A percentile compares a stretch with the other conserved stretches of the same genome.
Evolutionary conservation across 2,329 filamentous ascomycete genomes (phyloP).

Genomic region (Arthrobotrys megalospora): DNA sequence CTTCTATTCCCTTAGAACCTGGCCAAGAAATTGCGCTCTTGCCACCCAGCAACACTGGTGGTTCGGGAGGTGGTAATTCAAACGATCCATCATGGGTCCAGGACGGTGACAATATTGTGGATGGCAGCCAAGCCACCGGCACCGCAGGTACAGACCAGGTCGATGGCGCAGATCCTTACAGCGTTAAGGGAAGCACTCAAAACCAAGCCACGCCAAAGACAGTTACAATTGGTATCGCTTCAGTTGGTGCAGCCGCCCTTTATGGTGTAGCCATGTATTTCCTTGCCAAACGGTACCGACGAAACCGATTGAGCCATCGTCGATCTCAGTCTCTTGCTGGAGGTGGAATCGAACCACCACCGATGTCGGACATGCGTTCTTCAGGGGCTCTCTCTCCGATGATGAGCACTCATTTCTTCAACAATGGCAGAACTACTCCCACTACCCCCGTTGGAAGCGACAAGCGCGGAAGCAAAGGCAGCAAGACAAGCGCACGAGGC

Average conservation of each 20-base stretch:
- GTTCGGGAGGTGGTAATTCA: slow-evolving; percentile 66
- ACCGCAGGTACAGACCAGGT: slow-evolving; percentile 65
- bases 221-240: slow-evolving; percentile 81
- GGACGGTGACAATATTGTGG: slow-evolving; percentile 64
- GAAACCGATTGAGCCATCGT: slow-evolving; percentile 82
- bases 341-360: slow-evolving; percentile 70
- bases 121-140: slow-evolving; percentile 67
- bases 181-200: slow-evolving; percentile 66
- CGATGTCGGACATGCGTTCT: slow-evolving; percentile 70
- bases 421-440: slow-evolving; percentile 69
- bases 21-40: slow-evolving; percentile 66
- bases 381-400: slow-evolving; percentile 67
- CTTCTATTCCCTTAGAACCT: slow-evolving; percentile 79
- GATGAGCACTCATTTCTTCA: slow-evolving; percentile 67
- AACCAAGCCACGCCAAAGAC: slow-evolving; percentile 76
- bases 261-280: slow-evolving; percentile 97
- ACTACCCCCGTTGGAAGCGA: slow-evolving; percentile 73
- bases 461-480: slow-evolving; percentile 77
- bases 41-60: slow-evolving; percentile 67
- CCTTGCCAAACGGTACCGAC: slow-evolving; percentile 89
- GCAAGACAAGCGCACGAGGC: slow-evolving; percentile 73
- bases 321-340: slow-evolving; percentile 81
- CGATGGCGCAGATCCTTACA: slow-evolving; percentile 63
- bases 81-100: slow-evolving; percentile 62
- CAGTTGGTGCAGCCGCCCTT: slow-evolving; percentile 83